Percentiles rank a stretch among this genome's conserved stretches.
These are phyloP conservation scores for Aspergillus diversus DNA, from an alignment of 495 filamentous ascomycete species.

Conservation along the genomic window DNA sequence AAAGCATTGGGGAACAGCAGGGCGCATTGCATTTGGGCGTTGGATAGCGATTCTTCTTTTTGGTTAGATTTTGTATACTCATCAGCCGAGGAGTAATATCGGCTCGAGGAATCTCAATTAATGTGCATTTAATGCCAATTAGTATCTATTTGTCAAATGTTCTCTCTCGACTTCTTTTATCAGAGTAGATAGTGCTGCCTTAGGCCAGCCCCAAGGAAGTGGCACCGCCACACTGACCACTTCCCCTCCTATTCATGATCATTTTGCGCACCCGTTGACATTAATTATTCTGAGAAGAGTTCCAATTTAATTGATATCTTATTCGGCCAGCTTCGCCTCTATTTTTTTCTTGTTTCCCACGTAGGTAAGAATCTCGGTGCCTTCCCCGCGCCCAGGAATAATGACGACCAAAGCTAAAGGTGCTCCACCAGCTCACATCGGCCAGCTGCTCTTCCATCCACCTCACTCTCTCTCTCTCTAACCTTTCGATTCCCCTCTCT, in stretches of 20 bases:
- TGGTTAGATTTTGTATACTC: not conserved
- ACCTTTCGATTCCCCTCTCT: constrained; percentile 1
- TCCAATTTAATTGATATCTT: too few species aligned
- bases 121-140: too few species aligned
- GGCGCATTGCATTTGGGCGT: not conserved
- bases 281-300: too few species aligned
- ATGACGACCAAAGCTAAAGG: constrained; percentile 7
- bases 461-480: not conserved
- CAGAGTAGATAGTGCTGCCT: not conserved
- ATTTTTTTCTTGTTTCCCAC: not conserved
- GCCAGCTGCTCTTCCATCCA: constrained; percentile 1
- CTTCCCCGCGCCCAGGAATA: constrained; percentile 4
- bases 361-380: constrained; percentile 1
- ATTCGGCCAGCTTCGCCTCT: too few species aligned
- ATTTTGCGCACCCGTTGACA: too few species aligned
- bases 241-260: too few species aligned
- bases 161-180: not conserved
- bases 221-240: not conserved
- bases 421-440: constrained; percentile 2
- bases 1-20: not conserved
- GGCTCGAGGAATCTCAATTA: too few species aligned
- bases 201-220: not conserved
- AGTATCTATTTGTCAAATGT: too few species aligned
- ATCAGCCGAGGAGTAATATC: too few species aligned
- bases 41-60: not conserved